A percentile compares a stretch with the other conserved stretches of the same genome.
phyloP scores from a whole-genome alignment of 768 basidiomycete species.

The Agaricus bisporus region DNA sequence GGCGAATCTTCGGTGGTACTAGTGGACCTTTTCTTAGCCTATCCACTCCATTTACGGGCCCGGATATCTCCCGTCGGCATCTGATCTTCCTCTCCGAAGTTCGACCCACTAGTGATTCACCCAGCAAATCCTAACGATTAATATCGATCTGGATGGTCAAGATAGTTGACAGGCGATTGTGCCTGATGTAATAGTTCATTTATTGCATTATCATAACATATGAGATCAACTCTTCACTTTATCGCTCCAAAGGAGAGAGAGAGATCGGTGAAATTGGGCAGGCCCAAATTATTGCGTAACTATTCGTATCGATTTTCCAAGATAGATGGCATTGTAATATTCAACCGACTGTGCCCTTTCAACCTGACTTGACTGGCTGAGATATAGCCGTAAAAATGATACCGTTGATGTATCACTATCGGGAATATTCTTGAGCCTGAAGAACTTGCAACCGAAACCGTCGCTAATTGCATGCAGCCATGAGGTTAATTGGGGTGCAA shows the following conservation, averaged over 20 bases:
- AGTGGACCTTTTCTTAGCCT: not conserved
- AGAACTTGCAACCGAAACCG: not conserved
- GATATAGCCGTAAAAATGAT: not conserved
- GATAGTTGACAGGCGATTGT: not conserved
- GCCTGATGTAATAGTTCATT: conserved; percentile 1
- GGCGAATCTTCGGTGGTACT: not conserved
- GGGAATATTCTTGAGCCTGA: not conserved
- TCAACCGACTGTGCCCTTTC: not conserved
- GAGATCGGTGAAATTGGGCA: not conserved
- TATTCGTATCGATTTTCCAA: not conserved
- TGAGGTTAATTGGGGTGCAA: conserved; percentile 11
- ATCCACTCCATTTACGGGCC: not conserved
- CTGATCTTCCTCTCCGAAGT: not conserved
- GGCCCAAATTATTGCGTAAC: not conserved
- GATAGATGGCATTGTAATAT: conserved; percentile 1
- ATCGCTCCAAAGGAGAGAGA: not conserved
- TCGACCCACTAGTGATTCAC: not conserved
- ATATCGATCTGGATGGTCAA: not conserved
- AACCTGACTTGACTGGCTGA: not conserved
- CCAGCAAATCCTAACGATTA: not conserved
- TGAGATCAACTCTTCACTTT: not conserved
- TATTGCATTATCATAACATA: not conserved
- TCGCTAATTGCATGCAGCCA: not conserved
- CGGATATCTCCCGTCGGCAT: conserved; percentile 3
- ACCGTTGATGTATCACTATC: not conserved